Base-by-base conservation (phyloP, 1,284 basidiomycete species). In the Sanguinoderma infundibulare region DNA sequence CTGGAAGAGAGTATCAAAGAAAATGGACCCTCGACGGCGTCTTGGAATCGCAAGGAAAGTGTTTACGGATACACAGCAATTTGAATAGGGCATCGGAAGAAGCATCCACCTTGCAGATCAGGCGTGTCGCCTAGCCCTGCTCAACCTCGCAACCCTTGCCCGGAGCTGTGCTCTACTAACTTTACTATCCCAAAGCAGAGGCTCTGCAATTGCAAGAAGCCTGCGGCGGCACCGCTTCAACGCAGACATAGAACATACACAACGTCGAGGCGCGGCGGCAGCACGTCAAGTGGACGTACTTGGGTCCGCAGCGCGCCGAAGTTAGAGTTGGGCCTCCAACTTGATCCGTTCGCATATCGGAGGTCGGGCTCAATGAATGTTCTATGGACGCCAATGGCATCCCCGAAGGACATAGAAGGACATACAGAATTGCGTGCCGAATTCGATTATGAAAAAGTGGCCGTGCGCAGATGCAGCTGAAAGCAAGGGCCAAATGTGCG, bases 21-120 rank as follows among this genome's bases (percentile, higher is more conserved):
- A 15, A 26, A 26, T 46, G 42, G 14, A 26, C 42, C 24, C 24
- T 24, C 30, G 22, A 20, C 20, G 49, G n/a, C 38, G 5, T 34
- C 32, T 7, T 35, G 20, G 10, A 4, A 51, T 34, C 49, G 15
- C 10, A 12, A 34, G 49, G n/a, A 51, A 51, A 30, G 49, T 51
- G 49, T 51, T 51, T 51, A 32, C 49, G 49, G 49, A 51, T 51
- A 51, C 20, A 35, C 49, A 12, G 49, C 12, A 34, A 22, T 32
- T 42, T 17, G 40, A 24, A 50, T 32, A 24, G 49, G 24, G 32
- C 49, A 35, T 51, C 49, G 49, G 49, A 4, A 3, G 22, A 30
- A 22, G 30, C 35, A 3, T 12, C 30, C 30, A 32, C 49, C 32
- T 20, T 32, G 49, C n/a, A 36, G 49, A 14, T 34, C 49, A 22